Conservation (phyloP, 768 basidiomycete species). For the Sarcodon aspratus region DNA sequence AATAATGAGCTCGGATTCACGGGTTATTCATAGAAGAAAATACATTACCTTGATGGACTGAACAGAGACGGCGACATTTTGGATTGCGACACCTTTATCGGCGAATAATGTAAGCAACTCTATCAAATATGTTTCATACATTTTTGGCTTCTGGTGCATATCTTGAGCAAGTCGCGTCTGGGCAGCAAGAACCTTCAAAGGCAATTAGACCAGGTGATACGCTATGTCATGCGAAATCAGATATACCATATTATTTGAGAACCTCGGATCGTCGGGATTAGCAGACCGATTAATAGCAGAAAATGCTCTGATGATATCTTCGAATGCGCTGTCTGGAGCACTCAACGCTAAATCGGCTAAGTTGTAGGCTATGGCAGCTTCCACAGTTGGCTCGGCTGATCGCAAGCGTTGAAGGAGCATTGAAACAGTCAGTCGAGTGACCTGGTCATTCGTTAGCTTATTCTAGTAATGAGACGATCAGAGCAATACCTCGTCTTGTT, state of each 20-base stretch:
- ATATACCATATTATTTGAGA: conserved; percentile 79
- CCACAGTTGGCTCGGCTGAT: conserved; percentile 76
- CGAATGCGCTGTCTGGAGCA: conserved; percentile 65
- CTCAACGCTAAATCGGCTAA: conserved; percentile 81
- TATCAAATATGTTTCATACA: conserved; percentile 70
- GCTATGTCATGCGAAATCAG: not conserved
- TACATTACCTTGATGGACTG: conserved; percentile 50
- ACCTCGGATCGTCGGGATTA: conserved; percentile 81
- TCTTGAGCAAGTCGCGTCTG: conserved; percentile 86
- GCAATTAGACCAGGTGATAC: not conserved
- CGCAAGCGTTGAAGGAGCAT: conserved; percentile 87
- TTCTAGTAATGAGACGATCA: not conserved
- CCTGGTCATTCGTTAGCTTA: conserved; percentile 26
- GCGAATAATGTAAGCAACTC: conserved; percentile 80
- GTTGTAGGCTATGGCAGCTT: conserved; percentile 87
- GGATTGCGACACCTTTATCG: conserved; percentile 86
- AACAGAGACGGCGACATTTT: conserved; percentile 62
- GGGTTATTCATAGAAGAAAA: conserved; percentile 3
- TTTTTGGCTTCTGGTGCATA: conserved; percentile 58
- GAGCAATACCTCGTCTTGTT: conserved; percentile 61
- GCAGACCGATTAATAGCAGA: conserved; percentile 76
- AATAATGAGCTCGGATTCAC: conserved; percentile 1
- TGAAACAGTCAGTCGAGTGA: conserved; percentile 79
- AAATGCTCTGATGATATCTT: conserved; percentile 77
- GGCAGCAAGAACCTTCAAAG: conserved; percentile 66